Evolutionary conservation across 73 alveolate genomes (phyloP).

Genomic region (Paramecium bursaria): DNA sequence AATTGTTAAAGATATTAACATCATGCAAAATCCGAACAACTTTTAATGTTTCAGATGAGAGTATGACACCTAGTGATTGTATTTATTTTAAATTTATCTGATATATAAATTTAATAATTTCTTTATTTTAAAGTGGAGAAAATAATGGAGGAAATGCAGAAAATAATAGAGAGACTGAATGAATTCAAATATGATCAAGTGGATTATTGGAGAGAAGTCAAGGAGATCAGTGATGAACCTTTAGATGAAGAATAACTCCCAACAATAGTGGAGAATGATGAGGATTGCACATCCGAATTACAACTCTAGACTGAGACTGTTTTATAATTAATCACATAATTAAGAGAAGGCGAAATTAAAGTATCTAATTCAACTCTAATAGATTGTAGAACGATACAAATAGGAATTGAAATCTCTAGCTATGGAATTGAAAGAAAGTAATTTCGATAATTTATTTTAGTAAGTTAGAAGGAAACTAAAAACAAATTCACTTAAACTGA

Average conservation of each 20-base stretch:
- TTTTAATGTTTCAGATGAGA: too few species aligned
- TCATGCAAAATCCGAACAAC: too few species aligned
- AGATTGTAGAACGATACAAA: conserved; percentile 39
- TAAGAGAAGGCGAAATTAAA: conserved; percentile 54
- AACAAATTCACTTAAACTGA: neutral
- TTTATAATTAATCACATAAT: neutral
- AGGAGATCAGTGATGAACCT: conserved; percentile 23
- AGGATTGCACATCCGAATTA: conserved; percentile 39
- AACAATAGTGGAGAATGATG: conserved; percentile 6
- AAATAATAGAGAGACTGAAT: too few species aligned
- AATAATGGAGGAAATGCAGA: too few species aligned
- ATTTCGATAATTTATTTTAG: neutral
- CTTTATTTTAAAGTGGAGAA: too few species aligned
- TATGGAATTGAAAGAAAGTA: conserved; percentile 10
- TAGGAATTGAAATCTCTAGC: conserved; percentile 44
- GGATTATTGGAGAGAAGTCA: conserved; percentile 55
- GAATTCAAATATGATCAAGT: conserved; percentile 49
- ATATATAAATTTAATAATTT: too few species aligned
- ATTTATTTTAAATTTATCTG: too few species aligned
- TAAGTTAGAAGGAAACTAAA: neutral
- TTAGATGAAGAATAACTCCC: conserved; percentile 2
- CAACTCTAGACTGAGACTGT: neutral
- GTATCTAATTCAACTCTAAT: neutral
- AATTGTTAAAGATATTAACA: too few species aligned
- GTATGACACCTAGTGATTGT: too few species aligned